Percentiles rank a stretch among this genome's conserved stretches.
Evolutionary conservation across 441 rosid genomes (phyloP).

Genomic region (Cnidoscolus chayamansa): DNA sequence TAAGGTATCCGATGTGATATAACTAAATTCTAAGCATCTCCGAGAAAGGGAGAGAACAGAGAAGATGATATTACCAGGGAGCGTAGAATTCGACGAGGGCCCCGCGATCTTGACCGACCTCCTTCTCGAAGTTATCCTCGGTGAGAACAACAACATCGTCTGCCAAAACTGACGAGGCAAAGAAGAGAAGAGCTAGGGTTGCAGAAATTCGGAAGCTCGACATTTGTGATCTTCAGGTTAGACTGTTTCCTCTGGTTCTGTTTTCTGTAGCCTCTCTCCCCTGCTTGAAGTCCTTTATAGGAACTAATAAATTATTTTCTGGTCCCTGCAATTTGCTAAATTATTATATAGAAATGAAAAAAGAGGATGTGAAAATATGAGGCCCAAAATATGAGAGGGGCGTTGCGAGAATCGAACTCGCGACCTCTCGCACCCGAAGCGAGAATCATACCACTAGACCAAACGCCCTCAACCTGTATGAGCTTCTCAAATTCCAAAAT

Average conservation of each 20-base stretch:
- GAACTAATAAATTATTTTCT: too few relatives aligned
- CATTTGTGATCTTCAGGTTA: neutral
- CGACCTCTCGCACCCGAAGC: constrained; percentile 49
- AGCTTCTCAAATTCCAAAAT: too few relatives aligned
- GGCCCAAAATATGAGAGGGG: constrained; percentile 15
- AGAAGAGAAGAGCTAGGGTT: constrained; percentile 17
- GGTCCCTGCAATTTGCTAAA: too few relatives aligned
- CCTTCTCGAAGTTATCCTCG: constrained; percentile 90
- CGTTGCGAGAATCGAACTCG: constrained; percentile 42
- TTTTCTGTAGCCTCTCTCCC: too few relatives aligned
- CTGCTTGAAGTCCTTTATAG: too few relatives aligned
- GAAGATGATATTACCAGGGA: constrained; percentile 58
- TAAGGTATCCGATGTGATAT: too few relatives aligned
- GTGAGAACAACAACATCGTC: constrained; percentile 81
- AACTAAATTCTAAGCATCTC: neutral
- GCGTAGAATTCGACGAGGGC: constrained; percentile 99
- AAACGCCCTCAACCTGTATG: constrained; percentile 36
- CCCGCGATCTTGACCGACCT: constrained; percentile 75
- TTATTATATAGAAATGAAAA: too few relatives aligned
- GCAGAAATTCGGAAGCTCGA: neutral
- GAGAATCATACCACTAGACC: constrained; percentile 71
- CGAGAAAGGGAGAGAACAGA: neutral
- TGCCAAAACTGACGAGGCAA: constrained; percentile 52
- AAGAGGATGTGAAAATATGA: too few relatives aligned
- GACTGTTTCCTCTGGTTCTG: neutral